A percentile compares a stretch with the other conserved stretches of the same genome.
phyloP scores from a whole-genome alignment of 495 filamentous ascomycete species.

The Annulohypoxylon maeteangense region DNA sequence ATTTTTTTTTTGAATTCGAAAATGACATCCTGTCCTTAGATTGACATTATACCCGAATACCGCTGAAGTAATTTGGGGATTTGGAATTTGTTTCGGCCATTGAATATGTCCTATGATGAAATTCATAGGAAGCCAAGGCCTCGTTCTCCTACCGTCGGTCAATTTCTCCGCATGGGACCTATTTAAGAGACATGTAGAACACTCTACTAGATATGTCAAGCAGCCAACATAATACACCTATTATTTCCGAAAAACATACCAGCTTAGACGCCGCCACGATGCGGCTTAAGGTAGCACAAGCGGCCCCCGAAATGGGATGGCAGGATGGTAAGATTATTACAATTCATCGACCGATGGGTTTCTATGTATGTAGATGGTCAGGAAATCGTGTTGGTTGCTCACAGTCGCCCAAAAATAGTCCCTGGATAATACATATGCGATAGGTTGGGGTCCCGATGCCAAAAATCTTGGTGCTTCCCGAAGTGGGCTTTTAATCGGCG shows the following conservation, averaged over 20 bases:
- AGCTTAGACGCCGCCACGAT: not conserved
- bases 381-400: slow-evolving; percentile 1
- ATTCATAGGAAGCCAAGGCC: slow-evolving; percentile 15
- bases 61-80: not conserved
- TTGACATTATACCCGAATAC: not conserved
- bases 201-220: too few relatives aligned
- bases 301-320: not conserved
- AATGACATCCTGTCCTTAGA: not conserved
- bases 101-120: slow-evolving; percentile 19
- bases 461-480: slow-evolving; percentile 28
- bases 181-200: too few relatives aligned
- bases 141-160: not conserved
- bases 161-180: not conserved
- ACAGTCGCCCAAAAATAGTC: slow-evolving; percentile 28
- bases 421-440: not conserved
- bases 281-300: slow-evolving; percentile 4
- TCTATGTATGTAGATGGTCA: not conserved
- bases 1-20: too few relatives aligned
- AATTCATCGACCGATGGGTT: not conserved
- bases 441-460: slow-evolving; percentile 2
- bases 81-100: slow-evolving; percentile 35
- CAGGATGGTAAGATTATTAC: not conserved
- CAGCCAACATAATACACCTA: not conserved
- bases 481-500: slow-evolving; percentile 33
- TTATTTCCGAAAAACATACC: not conserved